These are phyloP conservation scores for Citrus unshiu DNA, from an alignment of 345 rosid species.

Conservation along the genomic window DNA sequence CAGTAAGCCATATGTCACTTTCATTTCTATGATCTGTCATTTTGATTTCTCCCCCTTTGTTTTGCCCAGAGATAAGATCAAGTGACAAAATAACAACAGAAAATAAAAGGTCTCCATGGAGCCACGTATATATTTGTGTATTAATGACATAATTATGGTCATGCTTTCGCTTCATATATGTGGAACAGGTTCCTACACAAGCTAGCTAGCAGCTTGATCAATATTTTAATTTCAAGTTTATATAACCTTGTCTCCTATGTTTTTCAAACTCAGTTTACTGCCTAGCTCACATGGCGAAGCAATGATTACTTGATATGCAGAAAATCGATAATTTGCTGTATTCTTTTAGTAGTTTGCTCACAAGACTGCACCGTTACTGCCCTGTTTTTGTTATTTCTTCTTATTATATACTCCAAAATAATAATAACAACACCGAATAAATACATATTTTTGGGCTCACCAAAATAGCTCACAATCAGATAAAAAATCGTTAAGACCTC, in stretches of 20 bases:
- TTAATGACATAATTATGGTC: neutral
- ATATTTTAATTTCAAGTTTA: neutral
- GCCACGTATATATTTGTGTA: neutral
- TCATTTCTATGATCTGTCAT: neutral
- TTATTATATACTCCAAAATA: neutral
- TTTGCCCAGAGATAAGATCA: neutral
- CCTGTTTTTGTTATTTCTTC: neutral
- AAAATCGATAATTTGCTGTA: neutral
- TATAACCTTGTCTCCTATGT: neutral
- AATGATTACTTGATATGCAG: neutral
- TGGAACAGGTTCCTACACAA: neutral
- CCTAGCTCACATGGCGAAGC: neutral
- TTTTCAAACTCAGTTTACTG: neutral
- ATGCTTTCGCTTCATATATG: neutral
- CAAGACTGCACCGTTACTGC: neutral
- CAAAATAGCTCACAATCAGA: no score
- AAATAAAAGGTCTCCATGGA: constrained; percentile 1
- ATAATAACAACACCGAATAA: neutral
- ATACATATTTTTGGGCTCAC: no score
- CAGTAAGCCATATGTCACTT: neutral
- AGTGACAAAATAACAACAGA: neutral
- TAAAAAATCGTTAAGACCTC: no score
- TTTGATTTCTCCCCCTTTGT: neutral
- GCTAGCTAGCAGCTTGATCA: neutral
- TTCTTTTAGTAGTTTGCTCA: neutral